Percentiles rank a stretch among this genome's conserved stretches.
phyloP scores from a whole-genome alignment of 179 eudicot species.

The Dionaea muscipula region DNA sequence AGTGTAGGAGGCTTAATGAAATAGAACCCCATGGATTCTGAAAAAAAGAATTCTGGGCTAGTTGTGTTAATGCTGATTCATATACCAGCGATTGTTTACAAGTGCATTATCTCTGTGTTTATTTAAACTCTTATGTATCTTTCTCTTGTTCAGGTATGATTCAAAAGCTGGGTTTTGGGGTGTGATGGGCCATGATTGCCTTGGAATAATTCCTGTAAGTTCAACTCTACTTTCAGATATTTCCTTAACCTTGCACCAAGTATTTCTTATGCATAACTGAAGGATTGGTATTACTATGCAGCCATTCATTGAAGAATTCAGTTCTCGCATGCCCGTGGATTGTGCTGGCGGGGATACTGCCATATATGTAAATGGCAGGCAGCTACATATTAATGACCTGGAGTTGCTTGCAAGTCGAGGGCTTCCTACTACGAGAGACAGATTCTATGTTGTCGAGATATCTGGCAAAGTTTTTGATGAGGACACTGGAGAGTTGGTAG shows the following conservation, averaged over 20 bases:
- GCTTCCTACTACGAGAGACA: conserved; percentile 45
- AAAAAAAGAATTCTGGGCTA: too few species aligned
- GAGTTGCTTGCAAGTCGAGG: conserved; percentile 63
- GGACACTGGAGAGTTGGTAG: conserved; percentile 47
- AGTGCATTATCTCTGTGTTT: too few species aligned
- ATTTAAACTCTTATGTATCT: conserved; percentile 19
- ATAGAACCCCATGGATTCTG: too few species aligned
- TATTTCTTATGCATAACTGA: neutral
- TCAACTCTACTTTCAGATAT: conserved; percentile 8
- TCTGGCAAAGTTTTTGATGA: conserved; percentile 64
- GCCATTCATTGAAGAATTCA: conserved; percentile 79
- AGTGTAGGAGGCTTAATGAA: too few species aligned
- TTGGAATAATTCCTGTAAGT: conserved; percentile 85
- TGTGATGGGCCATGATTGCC: conserved; percentile 78
- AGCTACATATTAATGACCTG: conserved; percentile 65
- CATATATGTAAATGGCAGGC: conserved; percentile 74
- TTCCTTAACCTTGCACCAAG: neutral
- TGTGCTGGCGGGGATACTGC: conserved; percentile 68
- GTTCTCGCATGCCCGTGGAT: conserved; percentile 42
- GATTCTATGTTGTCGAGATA: conserved; percentile 46
- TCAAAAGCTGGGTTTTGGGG: conserved; percentile 95
- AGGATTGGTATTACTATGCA: conserved; percentile 27
- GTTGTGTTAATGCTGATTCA: too few species aligned
- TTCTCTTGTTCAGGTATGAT: conserved; percentile 58
- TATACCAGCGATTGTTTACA: too few species aligned